These are phyloP conservation scores for Massospora cicadina DNA, from an alignment of 371 early-diverging fungal genomes.

Conservation along the genomic window DNA sequence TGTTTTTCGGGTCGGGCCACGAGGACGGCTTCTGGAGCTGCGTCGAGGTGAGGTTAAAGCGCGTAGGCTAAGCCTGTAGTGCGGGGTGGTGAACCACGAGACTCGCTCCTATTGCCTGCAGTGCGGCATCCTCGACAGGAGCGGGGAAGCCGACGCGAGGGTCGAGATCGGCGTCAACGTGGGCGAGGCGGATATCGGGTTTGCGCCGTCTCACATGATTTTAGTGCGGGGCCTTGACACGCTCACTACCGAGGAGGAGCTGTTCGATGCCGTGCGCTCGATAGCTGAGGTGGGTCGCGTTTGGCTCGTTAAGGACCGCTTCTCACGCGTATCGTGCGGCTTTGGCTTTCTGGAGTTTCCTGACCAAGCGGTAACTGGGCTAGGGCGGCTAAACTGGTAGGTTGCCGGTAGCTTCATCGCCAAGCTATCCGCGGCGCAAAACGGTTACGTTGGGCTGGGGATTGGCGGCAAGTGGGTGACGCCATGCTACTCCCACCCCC, in stretches of 20 bases:
- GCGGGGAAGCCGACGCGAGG: not conserved
- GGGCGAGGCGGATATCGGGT: constrained; percentile 7
- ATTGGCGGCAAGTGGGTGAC: constrained; percentile 3
- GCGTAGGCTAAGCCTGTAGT: not conserved
- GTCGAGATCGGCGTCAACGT: not conserved
- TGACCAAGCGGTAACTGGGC: constrained; percentile 5
- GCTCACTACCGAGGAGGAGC: constrained; percentile 12
- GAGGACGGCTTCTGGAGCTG: not conserved
- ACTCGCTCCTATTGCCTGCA: not conserved
- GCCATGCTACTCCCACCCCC: constrained; percentile 10
- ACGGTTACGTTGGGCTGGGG: not conserved
- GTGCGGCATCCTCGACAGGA: not conserved
- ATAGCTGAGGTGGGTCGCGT: constrained; percentile 1
- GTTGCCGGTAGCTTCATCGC: not conserved
- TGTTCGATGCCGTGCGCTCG: constrained; percentile 6
- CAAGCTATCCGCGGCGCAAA: not conserved
- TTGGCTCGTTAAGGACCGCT: constrained; percentile 12
- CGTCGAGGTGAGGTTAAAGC: not conserved
- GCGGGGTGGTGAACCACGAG: not conserved
- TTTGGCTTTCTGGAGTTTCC: constrained; percentile 12
- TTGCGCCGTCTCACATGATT: constrained; percentile 9
- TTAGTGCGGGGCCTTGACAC: constrained; percentile 13
- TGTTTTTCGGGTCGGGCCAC: not conserved
- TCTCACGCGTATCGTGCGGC: constrained; percentile 12
- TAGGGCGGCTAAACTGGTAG: not conserved